These are phyloP conservation scores for Leishmania braziliensis DNA, from an alignment of 208 protist genomes.

Conservation along the genomic window DNA sequence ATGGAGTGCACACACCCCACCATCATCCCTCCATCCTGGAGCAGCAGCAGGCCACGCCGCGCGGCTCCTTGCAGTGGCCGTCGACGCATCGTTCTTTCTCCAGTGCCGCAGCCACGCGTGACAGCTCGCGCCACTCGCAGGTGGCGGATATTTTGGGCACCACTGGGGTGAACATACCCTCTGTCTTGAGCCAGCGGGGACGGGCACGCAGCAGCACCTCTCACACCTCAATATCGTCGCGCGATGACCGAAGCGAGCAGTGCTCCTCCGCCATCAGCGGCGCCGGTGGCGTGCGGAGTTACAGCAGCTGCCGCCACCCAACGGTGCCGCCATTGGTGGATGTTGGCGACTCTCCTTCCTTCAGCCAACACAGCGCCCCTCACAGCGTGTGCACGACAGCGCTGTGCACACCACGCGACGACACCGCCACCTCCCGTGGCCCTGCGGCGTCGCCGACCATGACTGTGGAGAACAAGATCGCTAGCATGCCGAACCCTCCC, in stretches of 20 bases:
- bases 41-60: constrained; percentile 26
- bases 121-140: constrained; percentile 43
- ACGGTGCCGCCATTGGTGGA: constrained; percentile 34
- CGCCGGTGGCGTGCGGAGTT: neutral
- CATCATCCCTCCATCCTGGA: constrained; percentile 26
- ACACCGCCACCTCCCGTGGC: neutral
- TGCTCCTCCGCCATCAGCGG: constrained; percentile 7
- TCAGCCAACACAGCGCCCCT: constrained; percentile 24
- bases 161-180: constrained; percentile 1
- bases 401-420: constrained; percentile 37
- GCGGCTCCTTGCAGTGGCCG: constrained; percentile 43
- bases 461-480: neutral
- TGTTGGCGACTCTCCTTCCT: constrained; percentile 23
- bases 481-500: constrained; percentile 14
- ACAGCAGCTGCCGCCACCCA: constrained; percentile 9
- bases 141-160: constrained; percentile 10
- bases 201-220: constrained; percentile 22
- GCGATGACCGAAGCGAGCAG: constrained; percentile 17
- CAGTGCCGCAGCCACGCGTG: constrained; percentile 37
- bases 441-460: constrained; percentile 7
- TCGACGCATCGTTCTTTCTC: constrained; percentile 45
- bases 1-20: constrained; percentile 15
- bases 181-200: neutral
- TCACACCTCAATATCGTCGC: constrained; percentile 27
- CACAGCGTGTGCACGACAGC: constrained; percentile 41